Evolutionary conservation across 352 stramenopile species (phyloP).

Genomic region (Globisporangium mamillatum): DNA sequence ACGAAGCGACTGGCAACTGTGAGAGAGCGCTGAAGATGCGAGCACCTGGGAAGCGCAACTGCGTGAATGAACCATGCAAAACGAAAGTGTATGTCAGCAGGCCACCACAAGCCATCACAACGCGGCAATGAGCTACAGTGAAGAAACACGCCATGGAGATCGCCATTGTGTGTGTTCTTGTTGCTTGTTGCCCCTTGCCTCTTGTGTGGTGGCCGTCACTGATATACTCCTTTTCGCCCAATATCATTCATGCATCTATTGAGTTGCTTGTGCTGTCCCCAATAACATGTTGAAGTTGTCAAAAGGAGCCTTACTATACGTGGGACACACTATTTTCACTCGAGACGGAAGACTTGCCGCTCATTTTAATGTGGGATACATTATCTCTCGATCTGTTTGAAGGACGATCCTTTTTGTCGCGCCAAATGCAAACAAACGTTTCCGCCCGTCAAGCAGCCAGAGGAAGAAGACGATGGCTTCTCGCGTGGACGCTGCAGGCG

Average conservation of each 20-base stretch:
- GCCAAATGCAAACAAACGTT: neutral
- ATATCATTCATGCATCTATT: no score
- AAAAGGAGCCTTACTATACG: neutral
- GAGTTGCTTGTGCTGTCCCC: no score
- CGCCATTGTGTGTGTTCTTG: no score
- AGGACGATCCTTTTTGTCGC: neutral
- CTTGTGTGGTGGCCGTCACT: no score
- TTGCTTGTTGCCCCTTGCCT: no score
- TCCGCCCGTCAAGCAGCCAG: neutral
- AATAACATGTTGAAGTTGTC: no score
- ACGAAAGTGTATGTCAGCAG: conserved; percentile 33
- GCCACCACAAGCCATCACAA: no score
- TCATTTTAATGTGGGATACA: neutral
- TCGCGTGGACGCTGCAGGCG: neutral
- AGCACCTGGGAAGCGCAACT: conserved; percentile 43
- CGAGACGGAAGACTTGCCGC: neutral
- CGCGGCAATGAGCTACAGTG: no score
- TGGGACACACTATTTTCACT: neutral
- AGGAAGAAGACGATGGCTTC: neutral
- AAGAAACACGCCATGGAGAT: no score
- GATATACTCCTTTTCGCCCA: no score
- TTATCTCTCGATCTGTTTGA: neutral
- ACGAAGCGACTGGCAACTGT: conserved; percentile 57
- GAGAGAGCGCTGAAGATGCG: conserved; percentile 41
- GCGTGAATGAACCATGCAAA: conserved; percentile 44